Evolutionary conservation across 257 asterid species (phyloP).

Genomic region (Solanum chmielewskii): DNA sequence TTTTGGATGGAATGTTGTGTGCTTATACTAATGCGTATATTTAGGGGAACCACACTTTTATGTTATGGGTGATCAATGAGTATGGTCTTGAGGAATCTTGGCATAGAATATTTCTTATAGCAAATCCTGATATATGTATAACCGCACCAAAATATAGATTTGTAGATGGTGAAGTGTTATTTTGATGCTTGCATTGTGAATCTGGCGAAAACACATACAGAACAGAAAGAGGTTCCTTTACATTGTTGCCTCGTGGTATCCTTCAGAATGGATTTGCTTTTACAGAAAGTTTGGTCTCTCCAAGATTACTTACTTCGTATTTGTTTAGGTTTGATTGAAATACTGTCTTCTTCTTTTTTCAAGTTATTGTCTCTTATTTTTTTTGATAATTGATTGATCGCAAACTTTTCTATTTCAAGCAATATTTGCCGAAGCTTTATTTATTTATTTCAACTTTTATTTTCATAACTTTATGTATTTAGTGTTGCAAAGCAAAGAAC

Average conservation of each 20-base stretch:
- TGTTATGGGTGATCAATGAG: neutral
- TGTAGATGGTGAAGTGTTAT: neutral
- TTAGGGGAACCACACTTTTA: neutral
- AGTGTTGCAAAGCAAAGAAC: too few relatives aligned
- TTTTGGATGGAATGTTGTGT: neutral
- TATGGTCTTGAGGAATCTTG: neutral
- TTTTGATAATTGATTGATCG: too few relatives aligned
- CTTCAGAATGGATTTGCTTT: neutral
- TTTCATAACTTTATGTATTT: too few relatives aligned
- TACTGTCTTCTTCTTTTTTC: too few relatives aligned
- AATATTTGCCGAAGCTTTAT: too few relatives aligned
- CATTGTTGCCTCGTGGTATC: neutral
- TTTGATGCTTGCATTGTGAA: neutral
- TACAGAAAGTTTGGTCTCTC: neutral
- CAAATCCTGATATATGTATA: neutral
- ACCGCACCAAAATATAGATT: neutral
- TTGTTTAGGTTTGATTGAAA: too few relatives aligned
- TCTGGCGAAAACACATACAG: neutral
- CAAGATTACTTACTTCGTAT: neutral
- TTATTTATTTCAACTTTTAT: too few relatives aligned
- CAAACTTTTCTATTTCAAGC: too few relatives aligned
- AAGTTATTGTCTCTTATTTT: too few relatives aligned
- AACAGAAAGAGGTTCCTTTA: neutral
- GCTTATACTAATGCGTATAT: neutral
- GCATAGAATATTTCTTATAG: neutral